phyloP scores from a whole-genome alignment of 2,329 filamentous ascomycete genomes.

The Calonectria henricotiae region DNA sequence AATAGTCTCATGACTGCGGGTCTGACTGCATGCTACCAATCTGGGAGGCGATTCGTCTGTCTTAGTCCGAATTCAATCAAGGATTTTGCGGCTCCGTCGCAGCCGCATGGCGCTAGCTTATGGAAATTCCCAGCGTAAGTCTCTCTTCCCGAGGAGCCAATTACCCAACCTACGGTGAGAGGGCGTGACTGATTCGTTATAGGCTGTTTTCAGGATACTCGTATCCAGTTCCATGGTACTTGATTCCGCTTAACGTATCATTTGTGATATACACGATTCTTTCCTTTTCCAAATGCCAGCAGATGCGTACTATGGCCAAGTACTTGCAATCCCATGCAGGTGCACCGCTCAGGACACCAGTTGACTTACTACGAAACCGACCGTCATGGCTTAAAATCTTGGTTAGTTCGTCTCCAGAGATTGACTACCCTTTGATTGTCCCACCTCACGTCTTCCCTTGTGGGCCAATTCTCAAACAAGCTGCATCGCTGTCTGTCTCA shows the following conservation, averaged over 20 bases:
- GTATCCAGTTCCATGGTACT: slow-evolving; percentile 64
- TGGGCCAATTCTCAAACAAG: slow-evolving; percentile 64
- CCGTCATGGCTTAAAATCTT: slow-evolving; percentile 48
- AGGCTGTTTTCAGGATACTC: slow-evolving; percentile 64
- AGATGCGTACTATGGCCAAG: slow-evolving; percentile 31
- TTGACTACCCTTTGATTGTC: slow-evolving; percentile 62
- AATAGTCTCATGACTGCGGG: slow-evolving; percentile 64
- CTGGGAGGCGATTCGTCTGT: slow-evolving; percentile 56
- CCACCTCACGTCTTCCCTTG: slow-evolving; percentile 62
- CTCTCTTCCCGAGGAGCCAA: background rate
- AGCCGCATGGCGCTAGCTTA: slow-evolving; percentile 57
- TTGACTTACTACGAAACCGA: slow-evolving; percentile 45
- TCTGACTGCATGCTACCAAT: slow-evolving; percentile 61
- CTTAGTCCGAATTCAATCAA: slow-evolving; percentile 65
- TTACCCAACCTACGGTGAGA: background rate
- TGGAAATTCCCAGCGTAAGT: slow-evolving; percentile 61
- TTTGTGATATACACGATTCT: slow-evolving; percentile 54
- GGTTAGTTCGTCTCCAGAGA: slow-evolving; percentile 51
- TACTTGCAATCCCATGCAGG: slow-evolving; percentile 39
- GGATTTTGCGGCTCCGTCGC: slow-evolving; percentile 59
- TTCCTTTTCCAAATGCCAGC: slow-evolving; percentile 32
- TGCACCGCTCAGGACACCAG: slow-evolving; percentile 44
- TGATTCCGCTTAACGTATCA: slow-evolving; percentile 62
- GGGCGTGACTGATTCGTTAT: background rate
- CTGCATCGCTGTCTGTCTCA: slow-evolving; percentile 53